Base-by-base conservation (phyloP, 169 alveolate genomes). In the Neospora caninum region DNA sequence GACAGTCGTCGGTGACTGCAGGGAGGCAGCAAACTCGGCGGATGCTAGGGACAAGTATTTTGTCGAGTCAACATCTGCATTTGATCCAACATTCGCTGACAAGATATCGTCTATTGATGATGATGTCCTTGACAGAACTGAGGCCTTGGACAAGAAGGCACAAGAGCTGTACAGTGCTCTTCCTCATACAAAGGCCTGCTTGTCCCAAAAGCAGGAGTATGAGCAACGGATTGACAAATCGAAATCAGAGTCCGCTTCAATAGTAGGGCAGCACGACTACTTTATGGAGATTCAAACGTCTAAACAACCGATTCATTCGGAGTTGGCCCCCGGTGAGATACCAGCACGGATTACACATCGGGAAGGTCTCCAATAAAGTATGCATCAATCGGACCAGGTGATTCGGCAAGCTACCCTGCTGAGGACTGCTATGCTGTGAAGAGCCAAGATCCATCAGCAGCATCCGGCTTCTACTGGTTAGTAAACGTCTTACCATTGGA, bases 31-130 rank as follows among this genome's bases (percentile, higher is more conserved):
- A 22, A 97, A 97, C 89, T 95, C 98, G 39, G 95, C 94, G 31
- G 99, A 98, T 88, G 99, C 99, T 9, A 95, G 99, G 93, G 99
- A 98, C 92, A 98, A 98, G 87, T 98, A 97, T 94, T 98, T 98
- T 84, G 97, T 98, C 41, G 97, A 97, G 83, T 97, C 97, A 91
- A 97, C 97, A 39, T 96, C 98, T 2, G 96, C 96, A 38, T 98
- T 96, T 88, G 98, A 98, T 64, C 93, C 97, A 34, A 95, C 88
- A 53, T 93, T 97, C 42, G 96, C 99, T 2, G 95, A 94, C 49
- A 96, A 96, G 92, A 94, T 98, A 54, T 96, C 95, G 80, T 95
- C 97, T 49, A 95, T 98, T 95, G 99, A 97, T 58, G 96, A 96
- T 89, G 99, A 98, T 82, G 96, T 98, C 49, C 78, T 97, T 42